Conservation (phyloP, 768 basidiomycete species). For the Suillus occidentalis region DNA sequence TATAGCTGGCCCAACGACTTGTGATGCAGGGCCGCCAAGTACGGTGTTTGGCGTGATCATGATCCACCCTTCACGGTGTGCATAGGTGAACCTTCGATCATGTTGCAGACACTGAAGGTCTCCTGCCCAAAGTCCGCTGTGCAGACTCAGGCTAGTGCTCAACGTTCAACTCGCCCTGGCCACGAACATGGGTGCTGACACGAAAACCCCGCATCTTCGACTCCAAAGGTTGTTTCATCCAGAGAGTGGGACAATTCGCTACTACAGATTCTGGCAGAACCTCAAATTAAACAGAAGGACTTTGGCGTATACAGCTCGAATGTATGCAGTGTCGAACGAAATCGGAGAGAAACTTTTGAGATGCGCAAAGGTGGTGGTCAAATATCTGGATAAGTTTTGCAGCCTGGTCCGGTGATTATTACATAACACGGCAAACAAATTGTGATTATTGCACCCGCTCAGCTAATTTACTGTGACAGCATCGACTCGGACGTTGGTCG, state of each 20-base stretch:
- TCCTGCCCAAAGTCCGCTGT: too few species aligned
- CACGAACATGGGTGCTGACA: not conserved
- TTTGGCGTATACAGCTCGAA: not conserved
- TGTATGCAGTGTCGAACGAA: conserved; percentile 16
- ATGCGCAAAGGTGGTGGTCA: conserved; percentile 10
- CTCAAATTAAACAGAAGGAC: not conserved
- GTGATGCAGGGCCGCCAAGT: too few species aligned
- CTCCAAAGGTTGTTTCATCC: not conserved
- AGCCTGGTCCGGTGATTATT: not conserved
- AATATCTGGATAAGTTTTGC: not conserved
- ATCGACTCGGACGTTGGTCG: not conserved
- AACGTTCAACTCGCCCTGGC: too few species aligned
- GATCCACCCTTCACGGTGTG: too few species aligned
- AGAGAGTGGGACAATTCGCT: not conserved
- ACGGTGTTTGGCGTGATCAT: too few species aligned
- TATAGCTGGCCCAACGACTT: too few species aligned
- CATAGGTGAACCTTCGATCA: too few species aligned
- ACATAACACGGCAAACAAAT: not conserved
- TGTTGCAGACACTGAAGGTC: too few species aligned
- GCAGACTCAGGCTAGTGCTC: too few species aligned
- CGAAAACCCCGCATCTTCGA: not conserved
- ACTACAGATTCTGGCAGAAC: not conserved
- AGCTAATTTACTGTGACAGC: conserved; percentile 1
- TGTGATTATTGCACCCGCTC: not conserved
- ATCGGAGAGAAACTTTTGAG: conserved; percentile 11